Evolutionary conservation across 139 green algal species (phyloP).

Genomic region (Chlamydomonas incerta): DNA sequence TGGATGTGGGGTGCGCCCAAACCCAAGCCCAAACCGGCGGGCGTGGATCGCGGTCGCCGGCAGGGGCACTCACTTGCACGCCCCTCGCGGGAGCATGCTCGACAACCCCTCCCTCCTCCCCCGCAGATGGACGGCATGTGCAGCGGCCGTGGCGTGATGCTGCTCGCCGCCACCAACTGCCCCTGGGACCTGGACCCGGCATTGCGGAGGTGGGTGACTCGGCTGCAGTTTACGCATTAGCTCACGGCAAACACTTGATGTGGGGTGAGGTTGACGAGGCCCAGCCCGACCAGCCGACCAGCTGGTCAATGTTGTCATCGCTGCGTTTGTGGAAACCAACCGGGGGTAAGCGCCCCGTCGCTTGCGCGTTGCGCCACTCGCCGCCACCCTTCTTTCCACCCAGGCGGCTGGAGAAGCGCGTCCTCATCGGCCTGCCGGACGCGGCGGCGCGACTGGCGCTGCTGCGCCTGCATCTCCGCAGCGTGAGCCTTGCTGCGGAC

Average conservation of each 20-base stretch:
- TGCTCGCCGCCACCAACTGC: conserved; percentile 96
- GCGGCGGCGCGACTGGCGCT: conserved; percentile 40
- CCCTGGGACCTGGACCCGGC: conserved; percentile 96
- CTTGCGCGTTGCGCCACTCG: no score
- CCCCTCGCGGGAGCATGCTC: conserved; percentile 31
- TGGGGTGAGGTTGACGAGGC: no score
- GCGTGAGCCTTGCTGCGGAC: conserved; percentile 21
- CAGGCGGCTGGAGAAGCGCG: conserved; percentile 71
- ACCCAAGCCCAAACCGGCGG: neutral
- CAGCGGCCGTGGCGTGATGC: conserved; percentile 83
- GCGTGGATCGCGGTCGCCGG: no score
- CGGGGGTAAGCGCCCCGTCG: no score
- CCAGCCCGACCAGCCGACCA: no score
- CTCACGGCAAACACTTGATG: no score
- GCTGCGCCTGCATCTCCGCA: conserved; percentile 12
- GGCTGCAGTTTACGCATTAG: no score
- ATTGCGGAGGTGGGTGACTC: conserved; percentile 62
- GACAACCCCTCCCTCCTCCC: no score
- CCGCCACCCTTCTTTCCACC: no score
- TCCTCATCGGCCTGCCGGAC: conserved; percentile 87
- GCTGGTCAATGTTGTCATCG: no score
- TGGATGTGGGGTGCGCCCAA: neutral
- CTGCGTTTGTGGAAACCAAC: no score
- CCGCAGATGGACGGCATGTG: conserved; percentile 69
- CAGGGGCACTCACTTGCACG: no score